Evolutionary conservation across 495 filamentous ascomycete species (phyloP).

Genomic region (Lophiotrema nucula): DNA sequence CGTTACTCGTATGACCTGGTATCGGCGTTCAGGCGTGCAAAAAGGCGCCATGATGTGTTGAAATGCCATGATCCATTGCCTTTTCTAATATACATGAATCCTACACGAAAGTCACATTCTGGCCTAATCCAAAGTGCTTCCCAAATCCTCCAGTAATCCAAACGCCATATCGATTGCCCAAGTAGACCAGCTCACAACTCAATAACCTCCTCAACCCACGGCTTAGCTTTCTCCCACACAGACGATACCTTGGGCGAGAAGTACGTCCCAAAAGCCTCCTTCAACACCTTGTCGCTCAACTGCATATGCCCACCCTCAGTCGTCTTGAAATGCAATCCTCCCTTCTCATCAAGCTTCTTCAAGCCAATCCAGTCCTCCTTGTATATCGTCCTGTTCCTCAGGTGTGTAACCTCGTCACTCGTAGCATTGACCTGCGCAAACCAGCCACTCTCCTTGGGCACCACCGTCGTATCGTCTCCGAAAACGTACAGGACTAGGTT

Average conservation of each 20-base stretch:
- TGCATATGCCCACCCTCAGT: constrained; percentile 81
- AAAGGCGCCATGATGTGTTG: background rate
- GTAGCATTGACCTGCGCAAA: constrained; percentile 77
- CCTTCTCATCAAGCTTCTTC: constrained; percentile 75
- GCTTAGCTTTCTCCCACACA: background rate
- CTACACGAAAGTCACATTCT: too few relatives aligned
- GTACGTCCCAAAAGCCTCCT: constrained; percentile 67
- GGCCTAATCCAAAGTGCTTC: too few relatives aligned
- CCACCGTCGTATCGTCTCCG: constrained; percentile 76
- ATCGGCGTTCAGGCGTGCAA: constrained; percentile 3
- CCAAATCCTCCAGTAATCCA: too few relatives aligned
- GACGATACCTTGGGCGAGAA: constrained; percentile 54
- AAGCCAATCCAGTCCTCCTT: constrained; percentile 93
- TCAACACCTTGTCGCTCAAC: constrained; percentile 65
- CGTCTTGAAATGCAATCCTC: constrained; percentile 70
- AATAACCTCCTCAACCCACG: constrained; percentile 15
- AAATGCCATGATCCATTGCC: too few relatives aligned
- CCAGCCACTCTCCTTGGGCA: constrained; percentile 89
- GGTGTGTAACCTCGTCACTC: constrained; percentile 56
- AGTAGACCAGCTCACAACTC: too few relatives aligned
- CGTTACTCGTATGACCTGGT: background rate
- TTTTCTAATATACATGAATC: too few relatives aligned
- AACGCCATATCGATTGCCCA: too few relatives aligned
- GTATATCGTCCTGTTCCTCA: constrained; percentile 75
- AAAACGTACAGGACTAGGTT: constrained; percentile 90